Percentiles rank a stretch among this genome's conserved stretches.
phyloP scores from a whole-genome alignment of 805 yeast species.

The Kazachstania psychrophila region DNA sequence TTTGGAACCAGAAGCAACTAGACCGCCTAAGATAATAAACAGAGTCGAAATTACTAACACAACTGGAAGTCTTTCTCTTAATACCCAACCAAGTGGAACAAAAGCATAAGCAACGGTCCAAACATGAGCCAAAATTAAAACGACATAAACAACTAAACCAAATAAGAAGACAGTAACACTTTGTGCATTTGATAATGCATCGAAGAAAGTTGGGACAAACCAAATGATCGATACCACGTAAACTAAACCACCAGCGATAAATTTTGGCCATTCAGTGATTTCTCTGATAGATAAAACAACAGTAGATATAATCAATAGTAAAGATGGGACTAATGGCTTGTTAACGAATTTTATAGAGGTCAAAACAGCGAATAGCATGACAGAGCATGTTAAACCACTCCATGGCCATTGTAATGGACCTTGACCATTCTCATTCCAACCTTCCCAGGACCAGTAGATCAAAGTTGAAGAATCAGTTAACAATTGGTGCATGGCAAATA shows the following conservation, averaged over 20 bases:
- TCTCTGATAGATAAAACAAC: conserved; percentile 15
- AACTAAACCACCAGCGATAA: conserved; percentile 54
- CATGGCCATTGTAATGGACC: conserved; percentile 61
- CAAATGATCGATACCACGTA: conserved; percentile 60
- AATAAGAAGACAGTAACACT: conserved; percentile 46
- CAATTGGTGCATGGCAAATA: conserved; percentile 65
- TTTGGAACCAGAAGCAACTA: background rate
- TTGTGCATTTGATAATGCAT: conserved; percentile 44
- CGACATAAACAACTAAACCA: conserved; percentile 40
- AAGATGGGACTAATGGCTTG: conserved; percentile 21
- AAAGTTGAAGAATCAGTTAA: conserved; percentile 78
- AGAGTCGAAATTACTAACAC: conserved; percentile 50
- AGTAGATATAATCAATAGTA: conserved; percentile 25
- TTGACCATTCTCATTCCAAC: conserved; percentile 81
- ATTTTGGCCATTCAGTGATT: conserved; percentile 24
- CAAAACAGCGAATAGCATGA: conserved; percentile 50
- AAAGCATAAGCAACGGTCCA: conserved; percentile 98
- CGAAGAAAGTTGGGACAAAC: conserved; percentile 51
- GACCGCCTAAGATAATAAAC: conserved; percentile 45
- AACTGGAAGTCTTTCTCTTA: conserved; percentile 83
- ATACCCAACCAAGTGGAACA: conserved; percentile 85
- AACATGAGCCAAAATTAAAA: conserved; percentile 70
- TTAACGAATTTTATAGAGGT: conserved; percentile 12
- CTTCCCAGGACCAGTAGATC: conserved; percentile 95
- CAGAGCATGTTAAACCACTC: conserved; percentile 56